Evolutionary conservation across 305 asterid species (phyloP).

Genomic region (Fraxinus latifolia): DNA sequence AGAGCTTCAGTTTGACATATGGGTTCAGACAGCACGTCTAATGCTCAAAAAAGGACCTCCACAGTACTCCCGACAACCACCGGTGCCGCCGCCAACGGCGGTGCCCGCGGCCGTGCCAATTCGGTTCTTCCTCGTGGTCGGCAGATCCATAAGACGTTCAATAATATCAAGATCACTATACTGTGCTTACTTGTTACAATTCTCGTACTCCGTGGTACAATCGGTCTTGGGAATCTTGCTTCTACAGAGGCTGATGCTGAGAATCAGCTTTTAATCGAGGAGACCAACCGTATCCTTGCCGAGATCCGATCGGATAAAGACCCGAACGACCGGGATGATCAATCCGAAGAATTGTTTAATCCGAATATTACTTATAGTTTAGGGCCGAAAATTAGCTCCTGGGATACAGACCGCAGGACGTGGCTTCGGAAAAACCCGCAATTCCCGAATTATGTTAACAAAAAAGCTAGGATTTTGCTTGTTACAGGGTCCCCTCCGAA

Average conservation of each 20-base stretch:
- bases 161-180: conserved; percentile 78
- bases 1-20: conserved; percentile 16
- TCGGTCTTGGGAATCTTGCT: conserved; percentile 64
- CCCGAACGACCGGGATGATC: conserved; percentile 47
- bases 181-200: conserved; percentile 91
- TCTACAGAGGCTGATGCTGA: conserved; percentile 68
- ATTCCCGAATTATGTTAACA: conserved; percentile 55
- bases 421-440: conserved; percentile 67
- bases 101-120: conserved; percentile 37
- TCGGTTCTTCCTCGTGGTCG: conserved; percentile 58
- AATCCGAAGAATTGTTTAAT: conserved; percentile 29
- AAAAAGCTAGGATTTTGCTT: conserved; percentile 71
- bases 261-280: conserved; percentile 55
- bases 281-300: conserved; percentile 69
- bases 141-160: conserved; percentile 71
- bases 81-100: conserved; percentile 43
- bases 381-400: conserved; percentile 64
- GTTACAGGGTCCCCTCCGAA: conserved; percentile 82
- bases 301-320: conserved; percentile 86
- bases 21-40: conserved; percentile 51
- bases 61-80: conserved; percentile 51
- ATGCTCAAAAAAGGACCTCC: conserved; percentile 71
- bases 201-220: conserved; percentile 89
- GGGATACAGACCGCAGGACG: conserved; percentile 73
- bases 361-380: conserved; percentile 51